phyloP scores from a whole-genome alignment of 2,329 filamentous ascomycete genomes.

The Didymella arachidicola region DNA sequence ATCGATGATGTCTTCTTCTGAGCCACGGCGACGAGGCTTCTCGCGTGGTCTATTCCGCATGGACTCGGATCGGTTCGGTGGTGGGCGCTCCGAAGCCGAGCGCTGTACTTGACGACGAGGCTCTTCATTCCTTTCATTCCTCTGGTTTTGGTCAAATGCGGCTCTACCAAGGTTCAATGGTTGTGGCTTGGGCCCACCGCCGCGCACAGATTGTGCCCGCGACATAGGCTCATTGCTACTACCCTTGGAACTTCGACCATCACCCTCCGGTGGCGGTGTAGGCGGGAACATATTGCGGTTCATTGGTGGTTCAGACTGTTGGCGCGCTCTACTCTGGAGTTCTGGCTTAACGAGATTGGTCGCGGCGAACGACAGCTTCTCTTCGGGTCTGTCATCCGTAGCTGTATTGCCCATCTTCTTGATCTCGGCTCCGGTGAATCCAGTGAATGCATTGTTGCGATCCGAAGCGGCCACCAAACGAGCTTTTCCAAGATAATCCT shows the following conservation, averaged over 20 bases:
- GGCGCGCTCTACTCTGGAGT: conserved; percentile 75
- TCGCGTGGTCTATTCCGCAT: conserved; percentile 39
- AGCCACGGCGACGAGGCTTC: conserved; percentile 43
- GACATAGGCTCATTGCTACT: conserved; percentile 49
- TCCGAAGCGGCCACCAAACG: conserved; percentile 89
- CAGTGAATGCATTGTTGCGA: conserved; percentile 79
- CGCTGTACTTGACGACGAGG: conserved; percentile 50
- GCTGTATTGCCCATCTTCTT: conserved; percentile 68
- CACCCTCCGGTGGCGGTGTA: conserved; percentile 94
- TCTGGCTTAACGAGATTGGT: conserved; percentile 92
- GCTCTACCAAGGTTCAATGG: conserved; percentile 58
- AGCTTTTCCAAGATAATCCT: conserved; percentile 98
- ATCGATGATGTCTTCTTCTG: conserved; percentile 59
- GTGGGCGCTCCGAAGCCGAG: conserved; percentile 56
- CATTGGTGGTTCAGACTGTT: conserved; percentile 84
- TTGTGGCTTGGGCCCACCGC: conserved; percentile 57
- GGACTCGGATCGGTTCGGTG: conserved; percentile 48
- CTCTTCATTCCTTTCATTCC: conserved; percentile 30
- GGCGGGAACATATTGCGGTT: conserved; percentile 88
- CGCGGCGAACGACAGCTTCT: conserved; percentile 89
- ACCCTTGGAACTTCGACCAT: conserved; percentile 60
- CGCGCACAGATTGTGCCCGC: conserved; percentile 59
- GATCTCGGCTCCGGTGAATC: conserved; percentile 79
- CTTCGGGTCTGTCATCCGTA: conserved; percentile 81
- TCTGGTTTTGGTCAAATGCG: conserved; percentile 58